Evolutionary conservation across 352 stramenopile genomes (phyloP).

Genomic region (Phytopythium litorale): DNA sequence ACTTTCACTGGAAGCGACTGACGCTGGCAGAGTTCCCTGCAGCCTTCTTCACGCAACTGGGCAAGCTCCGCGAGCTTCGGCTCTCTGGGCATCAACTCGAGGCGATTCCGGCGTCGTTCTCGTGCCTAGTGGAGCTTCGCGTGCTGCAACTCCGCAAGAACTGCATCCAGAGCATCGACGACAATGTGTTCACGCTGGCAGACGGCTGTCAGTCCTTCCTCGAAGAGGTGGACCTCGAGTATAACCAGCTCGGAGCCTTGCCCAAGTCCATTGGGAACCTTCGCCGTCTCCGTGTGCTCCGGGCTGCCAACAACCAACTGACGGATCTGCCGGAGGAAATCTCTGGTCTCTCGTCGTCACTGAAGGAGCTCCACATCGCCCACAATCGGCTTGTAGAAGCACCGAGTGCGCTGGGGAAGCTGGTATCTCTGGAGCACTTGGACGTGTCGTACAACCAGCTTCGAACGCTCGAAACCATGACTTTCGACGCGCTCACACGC

Average conservation of each 20-base stretch:
- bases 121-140: conserved; percentile 30
- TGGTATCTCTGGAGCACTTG: conserved; percentile 32
- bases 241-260: conserved; percentile 46
- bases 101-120: conserved; percentile 33
- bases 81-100: conserved; percentile 58
- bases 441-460: conserved; percentile 74
- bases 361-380: conserved; percentile 36
- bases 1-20: conserved; percentile 74
- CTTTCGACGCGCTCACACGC: conserved; percentile 30
- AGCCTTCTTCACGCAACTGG: conserved; percentile 42
- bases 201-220: conserved; percentile 13
- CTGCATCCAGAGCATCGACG: conserved; percentile 34
- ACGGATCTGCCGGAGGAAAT: conserved; percentile 32
- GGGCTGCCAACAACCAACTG: conserved; percentile 47
- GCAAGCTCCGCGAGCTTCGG: conserved; percentile 41
- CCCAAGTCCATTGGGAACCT: conserved; percentile 40
- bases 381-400: conserved; percentile 51
- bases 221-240: conserved; percentile 60
- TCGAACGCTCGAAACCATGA: conserved; percentile 31
- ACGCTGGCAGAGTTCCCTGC: conserved; percentile 33
- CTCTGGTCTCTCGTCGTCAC: conserved; percentile 15
- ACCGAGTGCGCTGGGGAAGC: conserved; percentile 19
- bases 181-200: conserved; percentile 31
- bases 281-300: conserved; percentile 34
- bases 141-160: conserved; percentile 68